A percentile compares a stretch with the other conserved stretches of the same genome.
phyloP scores from a whole-genome alignment of 225 moss, liverwort and hornwort genomes.

The Neckera pumila region DNA sequence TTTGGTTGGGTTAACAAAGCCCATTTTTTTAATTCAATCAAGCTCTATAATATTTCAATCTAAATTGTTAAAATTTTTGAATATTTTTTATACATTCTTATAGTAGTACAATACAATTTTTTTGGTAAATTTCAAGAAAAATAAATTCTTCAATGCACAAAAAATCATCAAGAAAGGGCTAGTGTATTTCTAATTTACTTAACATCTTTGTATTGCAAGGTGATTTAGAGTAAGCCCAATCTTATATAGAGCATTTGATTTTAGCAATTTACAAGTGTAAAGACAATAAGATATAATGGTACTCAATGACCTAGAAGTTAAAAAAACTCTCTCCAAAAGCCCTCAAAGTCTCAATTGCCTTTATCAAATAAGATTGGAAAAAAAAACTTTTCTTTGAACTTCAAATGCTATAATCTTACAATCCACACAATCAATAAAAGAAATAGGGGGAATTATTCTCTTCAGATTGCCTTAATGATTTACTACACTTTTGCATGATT shows the following conservation, averaged over 20 bases:
- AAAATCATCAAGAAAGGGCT: neutral
- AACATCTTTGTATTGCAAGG: neutral
- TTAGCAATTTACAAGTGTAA: neutral
- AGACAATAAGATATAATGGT: neutral
- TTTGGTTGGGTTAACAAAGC: rapidly evolving
- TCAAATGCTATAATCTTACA: neutral
- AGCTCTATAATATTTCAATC: neutral
- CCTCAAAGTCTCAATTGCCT: neutral
- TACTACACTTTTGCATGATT: neutral
- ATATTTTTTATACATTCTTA: neutral
- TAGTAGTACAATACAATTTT: rapidly evolving
- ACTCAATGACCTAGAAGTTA: neutral
- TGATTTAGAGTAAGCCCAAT: neutral
- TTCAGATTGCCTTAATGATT: rapidly evolving
- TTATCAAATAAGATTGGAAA: rapidly evolving
- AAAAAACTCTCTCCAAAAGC: rapidly evolving
- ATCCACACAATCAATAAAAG: neutral
- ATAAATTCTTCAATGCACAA: neutral
- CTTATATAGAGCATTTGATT: neutral
- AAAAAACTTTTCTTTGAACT: neutral
- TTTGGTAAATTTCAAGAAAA: neutral
- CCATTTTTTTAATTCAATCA: no score
- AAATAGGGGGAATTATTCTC: neutral
- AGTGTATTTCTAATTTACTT: neutral
- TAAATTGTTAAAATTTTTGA: neutral